These are phyloP conservation scores for Russula earlei DNA, from an alignment of 768 basidiomycete species.

Conservation along the genomic window DNA sequence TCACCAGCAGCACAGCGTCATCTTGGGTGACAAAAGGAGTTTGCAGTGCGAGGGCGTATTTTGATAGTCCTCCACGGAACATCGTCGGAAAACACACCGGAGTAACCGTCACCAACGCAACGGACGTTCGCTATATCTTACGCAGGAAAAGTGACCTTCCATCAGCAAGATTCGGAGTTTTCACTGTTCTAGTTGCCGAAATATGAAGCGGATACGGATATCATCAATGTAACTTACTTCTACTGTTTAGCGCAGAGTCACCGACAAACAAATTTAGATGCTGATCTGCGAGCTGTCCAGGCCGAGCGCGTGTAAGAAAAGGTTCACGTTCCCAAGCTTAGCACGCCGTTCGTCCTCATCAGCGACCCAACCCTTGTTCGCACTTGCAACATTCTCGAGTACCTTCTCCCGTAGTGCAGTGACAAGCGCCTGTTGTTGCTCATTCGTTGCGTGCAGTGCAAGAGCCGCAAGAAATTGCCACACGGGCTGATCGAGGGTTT, in stretches of 20 bases:
- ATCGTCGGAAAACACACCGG: constrained; percentile 3
- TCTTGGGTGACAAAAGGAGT: neutral
- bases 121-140: neutral
- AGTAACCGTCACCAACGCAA: neutral
- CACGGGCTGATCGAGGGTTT: constrained; percentile 79
- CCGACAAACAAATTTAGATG: constrained; percentile 16
- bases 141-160: neutral
- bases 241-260: constrained; percentile 11
- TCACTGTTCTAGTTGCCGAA: constrained; percentile 7
- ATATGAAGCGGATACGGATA: constrained; percentile 14
- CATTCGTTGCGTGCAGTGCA: constrained; percentile 71
- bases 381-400: constrained; percentile 76
- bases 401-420: constrained; percentile 85
- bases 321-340: constrained; percentile 87
- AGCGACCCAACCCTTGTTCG: constrained; percentile 66
- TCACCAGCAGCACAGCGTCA: constrained; percentile 4
- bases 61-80: neutral
- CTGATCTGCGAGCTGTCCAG: constrained; percentile 61
- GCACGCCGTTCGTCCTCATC: constrained; percentile 64
- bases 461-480: constrained; percentile 91
- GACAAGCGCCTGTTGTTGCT: constrained; percentile 87
- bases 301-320: constrained; percentile 77
- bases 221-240: constrained; percentile 15
- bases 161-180: neutral
- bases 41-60: constrained; percentile 5